A percentile compares a stretch with the other conserved stretches of the same genome.
Conservation (phyloP, 192 early-diverging fungal species). For the Geranomyces michiganensis region DNA sequence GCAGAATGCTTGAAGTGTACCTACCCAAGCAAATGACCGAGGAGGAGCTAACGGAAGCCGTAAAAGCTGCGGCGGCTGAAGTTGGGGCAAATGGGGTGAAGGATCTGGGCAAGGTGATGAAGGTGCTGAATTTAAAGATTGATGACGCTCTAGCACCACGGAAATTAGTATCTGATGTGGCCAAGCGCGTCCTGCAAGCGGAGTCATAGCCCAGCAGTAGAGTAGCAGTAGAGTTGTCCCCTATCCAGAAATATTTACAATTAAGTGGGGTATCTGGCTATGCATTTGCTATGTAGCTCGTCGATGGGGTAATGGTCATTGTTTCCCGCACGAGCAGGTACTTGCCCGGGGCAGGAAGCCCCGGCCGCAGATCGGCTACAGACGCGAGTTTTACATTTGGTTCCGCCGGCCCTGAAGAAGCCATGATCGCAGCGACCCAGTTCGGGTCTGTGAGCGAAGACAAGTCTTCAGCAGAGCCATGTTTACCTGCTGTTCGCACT, state of each 20-base stretch:
- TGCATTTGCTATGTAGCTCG: too few species aligned
- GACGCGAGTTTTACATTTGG: neutral
- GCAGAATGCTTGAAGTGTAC: slow-evolving; percentile 48
- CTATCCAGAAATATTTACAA: too few species aligned
- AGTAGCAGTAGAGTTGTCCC: too few species aligned
- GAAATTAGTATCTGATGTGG: slow-evolving; percentile 74
- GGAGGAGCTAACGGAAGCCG: slow-evolving; percentile 70
- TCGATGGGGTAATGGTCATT: neutral
- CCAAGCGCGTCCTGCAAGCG: slow-evolving; percentile 71
- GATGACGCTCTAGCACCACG: slow-evolving; percentile 73
- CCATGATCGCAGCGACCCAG: slow-evolving; percentile 39
- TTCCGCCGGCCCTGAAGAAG: neutral
- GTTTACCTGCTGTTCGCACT: neutral
- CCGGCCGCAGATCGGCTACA: neutral
- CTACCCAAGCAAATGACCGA: slow-evolving; percentile 77
- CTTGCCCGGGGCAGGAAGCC: neutral
- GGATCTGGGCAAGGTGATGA: slow-evolving; percentile 88
- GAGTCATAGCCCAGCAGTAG: too few species aligned
- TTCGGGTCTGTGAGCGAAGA: slow-evolving; percentile 40
- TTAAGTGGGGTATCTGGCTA: too few species aligned
- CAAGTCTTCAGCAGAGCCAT: slow-evolving; percentile 32
- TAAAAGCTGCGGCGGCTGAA: slow-evolving; percentile 55
- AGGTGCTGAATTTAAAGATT: slow-evolving; percentile 60
- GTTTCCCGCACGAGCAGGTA: neutral
- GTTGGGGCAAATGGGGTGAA: slow-evolving; percentile 63